These are phyloP conservation scores for Pleomassaria siparia DNA, from an alignment of 2,329 filamentous ascomycete genomes.

Conservation along the genomic window DNA sequence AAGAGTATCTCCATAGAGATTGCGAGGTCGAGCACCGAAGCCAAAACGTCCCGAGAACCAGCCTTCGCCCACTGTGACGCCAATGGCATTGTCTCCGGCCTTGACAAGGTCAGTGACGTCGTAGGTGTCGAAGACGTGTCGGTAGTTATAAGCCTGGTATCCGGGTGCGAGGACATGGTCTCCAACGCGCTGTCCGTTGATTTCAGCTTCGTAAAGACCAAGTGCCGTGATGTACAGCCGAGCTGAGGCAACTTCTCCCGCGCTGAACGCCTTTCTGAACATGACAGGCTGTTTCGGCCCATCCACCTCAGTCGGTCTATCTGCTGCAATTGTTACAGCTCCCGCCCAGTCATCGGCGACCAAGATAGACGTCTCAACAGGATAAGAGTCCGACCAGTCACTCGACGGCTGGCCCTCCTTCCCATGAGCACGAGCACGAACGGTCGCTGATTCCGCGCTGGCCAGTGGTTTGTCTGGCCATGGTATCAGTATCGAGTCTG, in stretches of 20 bases:
- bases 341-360: conserved; percentile 34
- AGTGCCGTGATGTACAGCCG: conserved; percentile 14
- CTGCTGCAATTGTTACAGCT: conserved; percentile 23
- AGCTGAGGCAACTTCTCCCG: background rate
- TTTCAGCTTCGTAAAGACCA: conserved; percentile 12
- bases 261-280: conserved; percentile 36
- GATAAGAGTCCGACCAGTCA: conserved; percentile 31
- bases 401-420: conserved; percentile 11
- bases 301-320: conserved; percentile 17
- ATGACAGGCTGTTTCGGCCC: conserved; percentile 32
- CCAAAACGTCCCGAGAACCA: conserved; percentile 51
- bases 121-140: conserved; percentile 57
- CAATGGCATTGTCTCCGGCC: conserved; percentile 43
- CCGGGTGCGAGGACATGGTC: conserved; percentile 49
- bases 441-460: conserved; percentile 26
- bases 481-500: conserved; percentile 46
- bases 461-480: conserved; percentile 46
- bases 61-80: conserved; percentile 51
- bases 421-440: conserved; percentile 33
- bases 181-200: conserved; percentile 11
- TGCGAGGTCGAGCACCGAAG: conserved; percentile 33
- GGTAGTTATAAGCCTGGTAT: conserved; percentile 54
- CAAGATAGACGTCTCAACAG: conserved; percentile 41
- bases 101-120: conserved; percentile 51
- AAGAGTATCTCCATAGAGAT: conserved; percentile 46